Base-by-base conservation (phyloP, 2,329 filamentous ascomycete genomes). In the Rutstroemia sydowiana region DNA sequence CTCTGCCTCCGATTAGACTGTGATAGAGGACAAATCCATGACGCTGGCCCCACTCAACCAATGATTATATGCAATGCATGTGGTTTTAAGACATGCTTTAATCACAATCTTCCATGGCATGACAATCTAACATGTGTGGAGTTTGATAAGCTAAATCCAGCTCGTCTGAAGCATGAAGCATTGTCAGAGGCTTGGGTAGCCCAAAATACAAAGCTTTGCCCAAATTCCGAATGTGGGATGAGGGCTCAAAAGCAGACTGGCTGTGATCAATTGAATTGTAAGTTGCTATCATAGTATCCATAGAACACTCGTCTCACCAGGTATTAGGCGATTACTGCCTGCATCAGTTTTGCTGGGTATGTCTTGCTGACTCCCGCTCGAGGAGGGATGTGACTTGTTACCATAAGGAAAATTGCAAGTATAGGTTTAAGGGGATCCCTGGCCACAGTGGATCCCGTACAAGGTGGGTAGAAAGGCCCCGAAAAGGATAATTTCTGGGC, bases 81-180 rank as follows among this genome's bases (percentile, higher is more conserved):
- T 32, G 11, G 11, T 7, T 49, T 49, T 11, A 43, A 43, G 14
- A 49, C 47, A 32, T 49, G 39, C 30, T 36, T 28, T 8, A 28
- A 6, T 10, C 39, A 49, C 30, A 44, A 49, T 18, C 30, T 49
- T 5, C 47, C 47, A 44, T 44, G 37, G 39, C 47, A 49, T 21
- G 20, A 34, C 16, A n/a, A 34, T 36, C 20, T 49, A 2, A 26
- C 47, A 23, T 49, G 47, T 11, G 14, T 20, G 9, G 37, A 44
- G 34, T 49, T 49, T 3, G 47, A 43, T 9, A 3, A 18, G 4
- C 5, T 6, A 1, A 49, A 44, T 14, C 39, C 16, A 20, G 18
- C 3, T 5, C 20, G 37, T 11, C 26, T 49, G 7, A 21, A 16
- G 8, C 18, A 43, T 16, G 46, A 49, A 23, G 46, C 46, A n/a